These are phyloP conservation scores for Begonia peltatifolia DNA, from an alignment of 306 rosid genomes.

Conservation along the genomic window DNA sequence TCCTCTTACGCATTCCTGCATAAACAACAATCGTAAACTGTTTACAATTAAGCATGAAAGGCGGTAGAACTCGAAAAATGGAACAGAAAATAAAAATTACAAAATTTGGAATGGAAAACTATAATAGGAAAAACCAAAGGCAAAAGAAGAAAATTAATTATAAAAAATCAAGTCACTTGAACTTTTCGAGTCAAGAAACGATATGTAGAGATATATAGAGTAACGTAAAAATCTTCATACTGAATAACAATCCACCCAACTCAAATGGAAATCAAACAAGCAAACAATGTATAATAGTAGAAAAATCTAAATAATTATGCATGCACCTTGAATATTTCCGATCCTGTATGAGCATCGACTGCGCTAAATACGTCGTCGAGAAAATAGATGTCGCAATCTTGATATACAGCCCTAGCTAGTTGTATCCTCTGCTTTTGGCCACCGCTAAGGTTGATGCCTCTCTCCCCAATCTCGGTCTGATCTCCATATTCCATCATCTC, in stretches of 20 bases:
- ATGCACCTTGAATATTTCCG: constrained; percentile 77
- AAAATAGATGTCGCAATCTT: constrained; percentile 75
- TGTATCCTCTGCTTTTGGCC: constrained; percentile 97
- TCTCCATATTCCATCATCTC: constrained; percentile 93
- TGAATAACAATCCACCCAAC: background rate
- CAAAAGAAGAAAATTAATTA: too few species aligned
- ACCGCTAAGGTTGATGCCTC: constrained; percentile 92
- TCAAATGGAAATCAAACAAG: background rate
- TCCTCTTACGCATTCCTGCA: constrained; percentile 88
- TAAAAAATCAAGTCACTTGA: too few species aligned
- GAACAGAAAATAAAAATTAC: too few species aligned
- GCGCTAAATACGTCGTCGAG: constrained; percentile 96
- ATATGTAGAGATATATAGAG: too few species aligned
- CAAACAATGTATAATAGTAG: background rate
- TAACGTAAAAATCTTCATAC: too few species aligned
- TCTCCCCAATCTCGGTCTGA: constrained; percentile 96
- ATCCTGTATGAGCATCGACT: constrained; percentile 96
- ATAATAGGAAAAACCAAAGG: too few species aligned
- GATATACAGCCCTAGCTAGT: constrained; percentile 89
- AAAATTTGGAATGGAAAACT: too few species aligned
- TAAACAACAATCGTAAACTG: background rate
- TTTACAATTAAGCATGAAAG: too few species aligned
- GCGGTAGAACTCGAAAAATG: too few species aligned
- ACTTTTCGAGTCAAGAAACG: background rate
- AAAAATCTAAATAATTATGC: background rate